A percentile compares a stretch with the other conserved stretches of the same genome.
phyloP scores from a whole-genome alignment of 768 basidiomycete genomes.

The Mycena alexandri region DNA sequence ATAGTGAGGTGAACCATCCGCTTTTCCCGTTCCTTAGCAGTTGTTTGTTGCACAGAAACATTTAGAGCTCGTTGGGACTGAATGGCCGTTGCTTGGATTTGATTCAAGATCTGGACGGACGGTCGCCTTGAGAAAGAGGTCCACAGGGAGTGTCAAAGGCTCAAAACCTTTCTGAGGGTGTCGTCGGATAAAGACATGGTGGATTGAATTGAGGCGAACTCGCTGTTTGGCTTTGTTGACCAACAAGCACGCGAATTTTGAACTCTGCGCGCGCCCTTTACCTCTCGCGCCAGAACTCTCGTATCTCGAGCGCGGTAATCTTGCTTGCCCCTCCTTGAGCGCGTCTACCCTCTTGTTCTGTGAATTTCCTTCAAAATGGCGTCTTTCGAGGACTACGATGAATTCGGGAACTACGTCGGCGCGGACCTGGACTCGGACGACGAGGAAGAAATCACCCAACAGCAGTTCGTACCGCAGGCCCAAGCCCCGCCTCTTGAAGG shows the following conservation, averaged over 20 bases:
- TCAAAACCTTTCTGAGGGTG: constrained; percentile 79
- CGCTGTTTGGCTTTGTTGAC: constrained; percentile 19
- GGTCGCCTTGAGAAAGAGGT: constrained; percentile 38
- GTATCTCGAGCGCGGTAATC: neutral
- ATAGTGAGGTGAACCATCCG: constrained; percentile 92
- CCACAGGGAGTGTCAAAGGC: constrained; percentile 26
- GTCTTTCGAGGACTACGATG: constrained; percentile 72
- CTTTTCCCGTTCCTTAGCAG: constrained; percentile 88
- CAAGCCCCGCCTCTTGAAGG: constrained; percentile 80
- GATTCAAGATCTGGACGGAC: constrained; percentile 80
- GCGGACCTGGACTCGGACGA: constrained; percentile 94
- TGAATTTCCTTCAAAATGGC: constrained; percentile 53
- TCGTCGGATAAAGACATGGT: constrained; percentile 83
- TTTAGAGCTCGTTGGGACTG: constrained; percentile 86
- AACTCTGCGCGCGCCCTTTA: constrained; percentile 73
- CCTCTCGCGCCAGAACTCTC: constrained; percentile 2
- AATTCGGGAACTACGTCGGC: constrained; percentile 72
- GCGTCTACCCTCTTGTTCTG: too few relatives aligned
- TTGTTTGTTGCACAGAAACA: constrained; percentile 79
- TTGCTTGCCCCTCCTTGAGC: too few relatives aligned
- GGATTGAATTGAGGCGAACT: constrained; percentile 45
- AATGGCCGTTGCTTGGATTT: constrained; percentile 93
- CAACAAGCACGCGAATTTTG: constrained; percentile 86
- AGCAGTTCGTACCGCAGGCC: constrained; percentile 57
- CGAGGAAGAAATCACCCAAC: constrained; percentile 69